These are phyloP conservation scores for Aspergillus mulundensis DNA, from an alignment of 495 filamentous ascomycete genomes.

Conservation along the genomic window DNA sequence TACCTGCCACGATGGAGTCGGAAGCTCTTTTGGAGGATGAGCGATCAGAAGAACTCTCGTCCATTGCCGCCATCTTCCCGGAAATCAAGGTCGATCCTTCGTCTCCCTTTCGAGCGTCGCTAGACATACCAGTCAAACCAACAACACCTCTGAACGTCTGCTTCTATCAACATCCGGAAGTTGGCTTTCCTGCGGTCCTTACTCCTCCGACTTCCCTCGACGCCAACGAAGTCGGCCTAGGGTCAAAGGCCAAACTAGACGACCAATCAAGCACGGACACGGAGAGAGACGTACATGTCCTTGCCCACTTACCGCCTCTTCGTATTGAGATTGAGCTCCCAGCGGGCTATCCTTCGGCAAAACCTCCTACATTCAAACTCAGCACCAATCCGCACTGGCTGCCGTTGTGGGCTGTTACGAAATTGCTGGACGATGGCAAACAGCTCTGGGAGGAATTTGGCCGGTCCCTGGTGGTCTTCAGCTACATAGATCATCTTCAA, in stretches of 20 bases:
- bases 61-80: conserved; percentile 85
- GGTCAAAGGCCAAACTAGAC: conserved; percentile 22
- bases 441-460: conserved; percentile 82
- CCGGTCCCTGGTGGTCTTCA: conserved; percentile 69
- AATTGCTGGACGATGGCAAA: conserved; percentile 56
- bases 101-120: conserved; percentile 55
- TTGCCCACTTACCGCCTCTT: conserved; percentile 76
- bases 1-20: conserved; percentile 26
- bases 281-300: conserved; percentile 52
- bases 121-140: conserved; percentile 73
- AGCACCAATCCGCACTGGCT: conserved; percentile 69
- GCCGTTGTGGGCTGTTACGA: conserved; percentile 49
- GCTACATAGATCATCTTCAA: conserved; percentile 83
- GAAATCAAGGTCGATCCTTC: conserved; percentile 64
- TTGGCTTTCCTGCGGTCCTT: conserved; percentile 28
- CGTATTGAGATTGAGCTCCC: conserved; percentile 66
- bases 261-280: conserved; percentile 13
- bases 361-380: conserved; percentile 63
- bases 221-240: conserved; percentile 20
- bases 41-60: conserved; percentile 73
- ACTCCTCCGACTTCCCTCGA: conserved; percentile 48
- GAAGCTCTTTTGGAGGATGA: conserved; percentile 50
- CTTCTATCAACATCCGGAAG: conserved; percentile 57
- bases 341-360: conserved; percentile 64
- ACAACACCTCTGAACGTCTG: conserved; percentile 61